Percentiles rank a stretch among this genome's conserved stretches.
phyloP scores from a whole-genome alignment of 2,329 filamentous ascomycete genomes.

The Huntiella savannae region DNA sequence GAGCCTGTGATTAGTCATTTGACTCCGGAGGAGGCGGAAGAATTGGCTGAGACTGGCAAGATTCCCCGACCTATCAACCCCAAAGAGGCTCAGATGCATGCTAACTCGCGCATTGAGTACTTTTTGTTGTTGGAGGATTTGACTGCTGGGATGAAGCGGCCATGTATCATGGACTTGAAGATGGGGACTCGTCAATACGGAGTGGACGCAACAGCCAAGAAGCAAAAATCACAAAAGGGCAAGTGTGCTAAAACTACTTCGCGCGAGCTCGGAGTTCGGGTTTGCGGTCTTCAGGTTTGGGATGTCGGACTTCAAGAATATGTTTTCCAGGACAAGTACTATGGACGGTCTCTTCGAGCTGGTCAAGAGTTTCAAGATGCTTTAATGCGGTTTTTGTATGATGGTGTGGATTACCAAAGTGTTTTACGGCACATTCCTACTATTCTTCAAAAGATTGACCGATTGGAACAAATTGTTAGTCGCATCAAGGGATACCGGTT shows the following conservation, averaged over 20 bases:
- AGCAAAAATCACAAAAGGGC: slow-evolving; percentile 75
- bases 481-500: slow-evolving; percentile 73
- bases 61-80: slow-evolving; percentile 50
- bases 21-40: slow-evolving; percentile 10
- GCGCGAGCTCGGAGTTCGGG: slow-evolving; percentile 70
- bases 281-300: slow-evolving; percentile 95
- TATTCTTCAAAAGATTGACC: slow-evolving; percentile 64
- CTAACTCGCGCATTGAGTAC: slow-evolving; percentile 58
- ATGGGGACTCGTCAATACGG: slow-evolving; percentile 98
- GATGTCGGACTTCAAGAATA: slow-evolving; percentile 68
- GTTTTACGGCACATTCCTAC: slow-evolving; percentile 74
- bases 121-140: slow-evolving; percentile 88
- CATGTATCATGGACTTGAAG: slow-evolving; percentile 92
- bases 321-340: slow-evolving; percentile 97
- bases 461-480: slow-evolving; percentile 67
- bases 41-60: slow-evolving; percentile 15
- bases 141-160: slow-evolving; percentile 87
- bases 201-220: slow-evolving; percentile 77
- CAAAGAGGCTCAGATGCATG: slow-evolving; percentile 51
- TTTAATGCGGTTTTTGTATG: slow-evolving; percentile 74
- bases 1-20: slow-evolving; percentile 9
- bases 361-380: slow-evolving; percentile 79
- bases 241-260: slow-evolving; percentile 92
- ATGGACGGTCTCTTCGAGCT: slow-evolving; percentile 70
- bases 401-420: slow-evolving; percentile 64